Conservation (phyloP, 1,284 basidiomycete species). For the Phellopilus nigrolimitatus region DNA sequence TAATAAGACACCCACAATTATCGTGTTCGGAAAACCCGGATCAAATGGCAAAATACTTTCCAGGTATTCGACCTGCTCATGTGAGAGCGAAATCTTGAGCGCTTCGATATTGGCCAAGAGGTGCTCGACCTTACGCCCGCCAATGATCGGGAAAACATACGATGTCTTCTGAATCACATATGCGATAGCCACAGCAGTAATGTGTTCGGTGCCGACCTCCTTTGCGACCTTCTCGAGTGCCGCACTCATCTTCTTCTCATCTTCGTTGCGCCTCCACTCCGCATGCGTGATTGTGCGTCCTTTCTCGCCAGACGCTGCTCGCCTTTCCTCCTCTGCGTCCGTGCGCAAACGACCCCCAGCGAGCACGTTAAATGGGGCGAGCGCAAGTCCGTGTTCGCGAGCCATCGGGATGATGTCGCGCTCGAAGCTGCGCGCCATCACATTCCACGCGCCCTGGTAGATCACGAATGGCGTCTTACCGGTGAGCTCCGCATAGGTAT, state of each 20-base stretch:
- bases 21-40: no score
- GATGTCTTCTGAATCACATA: constrained; percentile 18
- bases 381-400: constrained; percentile 16
- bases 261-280: constrained; percentile 20
- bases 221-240: constrained; percentile 27
- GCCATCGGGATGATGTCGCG: constrained; percentile 34
- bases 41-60: no score
- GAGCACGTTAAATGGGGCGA: constrained; percentile 30
- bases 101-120: no score
- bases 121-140: no score
- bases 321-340: constrained; percentile 11
- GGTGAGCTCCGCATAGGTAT: constrained; percentile 25
- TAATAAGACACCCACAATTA: no score
- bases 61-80: no score
- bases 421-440: constrained; percentile 30
- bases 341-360: constrained; percentile 25
- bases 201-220: constrained; percentile 27
- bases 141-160: constrained; percentile 25
- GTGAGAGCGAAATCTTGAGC: no score
- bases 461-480: constrained; percentile 31
- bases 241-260: constrained; percentile 12
- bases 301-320: constrained; percentile 23
- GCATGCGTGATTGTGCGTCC: constrained; percentile 6
- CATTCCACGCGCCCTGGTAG: constrained; percentile 33
- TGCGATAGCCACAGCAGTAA: constrained; percentile 20